Evolutionary conservation across 2,329 filamentous ascomycete species (phyloP).

Genomic region (Dactylellina drechsleri): DNA sequence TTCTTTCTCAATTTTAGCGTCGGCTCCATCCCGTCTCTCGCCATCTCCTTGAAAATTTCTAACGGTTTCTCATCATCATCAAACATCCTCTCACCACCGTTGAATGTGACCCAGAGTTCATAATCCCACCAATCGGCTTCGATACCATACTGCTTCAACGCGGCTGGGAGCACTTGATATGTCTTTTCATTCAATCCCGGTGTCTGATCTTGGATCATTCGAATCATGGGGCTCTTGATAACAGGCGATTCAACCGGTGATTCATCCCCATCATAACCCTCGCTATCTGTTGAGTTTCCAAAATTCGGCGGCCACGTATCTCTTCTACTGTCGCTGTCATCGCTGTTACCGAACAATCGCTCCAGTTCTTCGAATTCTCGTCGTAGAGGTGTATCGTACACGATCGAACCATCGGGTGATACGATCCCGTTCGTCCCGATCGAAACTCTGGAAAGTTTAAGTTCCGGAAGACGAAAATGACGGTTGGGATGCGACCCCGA

Average conservation of each 20-base stretch:
- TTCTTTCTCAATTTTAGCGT: slow-evolving; percentile 10
- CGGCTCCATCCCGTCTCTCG: slow-evolving; percentile 10
- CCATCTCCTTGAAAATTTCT: slow-evolving; percentile 14
- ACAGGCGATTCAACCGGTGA: neutral
- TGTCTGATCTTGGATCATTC: neutral
- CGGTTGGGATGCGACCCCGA: neutral
- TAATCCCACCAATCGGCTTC: slow-evolving; percentile 7
- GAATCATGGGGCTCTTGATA: neutral
- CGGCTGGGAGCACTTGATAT: slow-evolving; percentile 6
- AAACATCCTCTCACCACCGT: slow-evolving; percentile 16
- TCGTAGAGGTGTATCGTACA: neutral
- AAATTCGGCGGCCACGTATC: slow-evolving; percentile 10
- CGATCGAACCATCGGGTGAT: neutral
- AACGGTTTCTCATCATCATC: slow-evolving; percentile 13
- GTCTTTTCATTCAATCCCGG: slow-evolving; percentile 6
- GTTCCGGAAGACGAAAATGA: neutral
- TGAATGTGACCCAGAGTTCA: slow-evolving; percentile 8
- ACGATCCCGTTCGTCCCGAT: neutral
- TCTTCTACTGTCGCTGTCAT: neutral
- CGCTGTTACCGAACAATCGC: neutral
- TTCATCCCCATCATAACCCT: slow-evolving; percentile 5
- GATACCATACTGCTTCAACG: slow-evolving; percentile 11
- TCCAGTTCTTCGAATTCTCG: slow-evolving; percentile 16
- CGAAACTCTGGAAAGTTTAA: neutral
- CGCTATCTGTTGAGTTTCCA: neutral